Evolutionary conservation across 2,329 filamentous ascomycete species (phyloP), one percentile per base, ranked within the genome.

Genomic region (Penicillium capsulatum): DNA sequence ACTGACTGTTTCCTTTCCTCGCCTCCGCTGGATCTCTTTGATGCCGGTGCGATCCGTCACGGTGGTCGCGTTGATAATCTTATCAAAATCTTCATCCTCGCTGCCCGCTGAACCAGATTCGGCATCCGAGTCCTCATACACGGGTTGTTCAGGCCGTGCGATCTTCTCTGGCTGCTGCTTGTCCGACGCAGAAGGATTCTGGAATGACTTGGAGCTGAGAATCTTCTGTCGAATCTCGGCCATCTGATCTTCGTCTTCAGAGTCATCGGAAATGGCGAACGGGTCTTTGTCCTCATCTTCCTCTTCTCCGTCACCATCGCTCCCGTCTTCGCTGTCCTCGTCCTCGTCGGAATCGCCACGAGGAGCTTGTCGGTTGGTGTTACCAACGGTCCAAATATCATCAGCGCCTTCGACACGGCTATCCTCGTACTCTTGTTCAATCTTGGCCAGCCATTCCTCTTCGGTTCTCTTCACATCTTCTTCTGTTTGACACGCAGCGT

Each of bases 351-450:
- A 79, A 31, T 73, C 71, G 16, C 49, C 45, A 3, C 72, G 54
- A 3, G 73, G 59, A 20, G 64, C 66, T 55, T 77, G 69, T 46
- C 84, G 76, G 58, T 97, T 97, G 54, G 84, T 80, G 56, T 97
- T 97, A 5, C 91, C 91, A 8, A 80, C 83, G n/a, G 81, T 84
- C 92, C 91, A 97, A 42, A 87, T 81, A 67, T 94, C 88, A 38
- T 82, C 79, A 30, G 54, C 57, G 14, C 50, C 67, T 13, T 75
- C 76, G 19, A 80, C 80, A 45, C 90, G 77, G 57, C 80, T 94
- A 41, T 92, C 84, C 10, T 80, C 73, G 58, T 95, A 97, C 63
- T 97, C 92, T 51, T 80, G 79, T 68, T 98, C 91, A 48, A 98
- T 76, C 68, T 90, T 83, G 38, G 81, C 82, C 66, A 98, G 77